Percentiles rank a stretch among this genome's conserved stretches.
These are phyloP conservation scores for Drechmeria coniospora DNA, from an alignment of 2,329 filamentous ascomycete genomes.

Conservation along the genomic window DNA sequence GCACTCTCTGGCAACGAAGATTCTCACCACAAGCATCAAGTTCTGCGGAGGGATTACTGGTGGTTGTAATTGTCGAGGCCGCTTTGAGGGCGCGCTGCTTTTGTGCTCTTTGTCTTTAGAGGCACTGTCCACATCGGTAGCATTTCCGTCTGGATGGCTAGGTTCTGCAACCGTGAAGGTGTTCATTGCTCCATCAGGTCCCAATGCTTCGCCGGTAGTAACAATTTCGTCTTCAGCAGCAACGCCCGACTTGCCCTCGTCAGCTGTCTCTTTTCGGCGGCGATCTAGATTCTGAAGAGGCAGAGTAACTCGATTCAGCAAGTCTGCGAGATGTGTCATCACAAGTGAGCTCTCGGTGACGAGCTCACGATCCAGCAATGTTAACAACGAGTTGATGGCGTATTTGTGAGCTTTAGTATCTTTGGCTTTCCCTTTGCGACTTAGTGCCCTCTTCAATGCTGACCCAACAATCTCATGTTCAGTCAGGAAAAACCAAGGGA, in stretches of 20 bases:
- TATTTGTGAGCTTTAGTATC: slow-evolving; percentile 75
- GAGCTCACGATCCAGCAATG: slow-evolving; percentile 77
- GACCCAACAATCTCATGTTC: slow-evolving; percentile 70
- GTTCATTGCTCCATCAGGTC: slow-evolving; percentile 5
- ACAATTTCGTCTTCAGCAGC: slow-evolving; percentile 21
- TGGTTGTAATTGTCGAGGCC: slow-evolving; percentile 50
- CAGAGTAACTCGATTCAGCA: slow-evolving; percentile 77
- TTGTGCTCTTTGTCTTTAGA: slow-evolving; percentile 19
- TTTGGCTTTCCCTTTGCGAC: slow-evolving; percentile 77
- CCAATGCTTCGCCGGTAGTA: slow-evolving; percentile 7
- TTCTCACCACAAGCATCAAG: slow-evolving; percentile 85
- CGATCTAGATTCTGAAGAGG: slow-evolving; percentile 72
- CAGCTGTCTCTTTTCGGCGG: slow-evolving; percentile 59
- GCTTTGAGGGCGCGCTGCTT: slow-evolving; percentile 27
- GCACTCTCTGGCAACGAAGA: slow-evolving; percentile 89
- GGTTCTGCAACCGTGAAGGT: slow-evolving; percentile 11
- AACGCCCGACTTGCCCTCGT: slow-evolving; percentile 30
- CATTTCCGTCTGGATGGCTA: slow-evolving; percentile 10
- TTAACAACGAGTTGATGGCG: slow-evolving; percentile 80
- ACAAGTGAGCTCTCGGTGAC: slow-evolving; percentile 95
- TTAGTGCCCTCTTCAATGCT: slow-evolving; percentile 59
- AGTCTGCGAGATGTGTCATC: slow-evolving; percentile 81
- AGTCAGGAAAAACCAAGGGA: slow-evolving; percentile 82
- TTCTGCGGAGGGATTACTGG: slow-evolving; percentile 81
- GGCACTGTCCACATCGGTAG: slow-evolving; percentile 7